phyloP scores from a whole-genome alignment of 345 rosid species.

The Rhodamnia argentea region DNA sequence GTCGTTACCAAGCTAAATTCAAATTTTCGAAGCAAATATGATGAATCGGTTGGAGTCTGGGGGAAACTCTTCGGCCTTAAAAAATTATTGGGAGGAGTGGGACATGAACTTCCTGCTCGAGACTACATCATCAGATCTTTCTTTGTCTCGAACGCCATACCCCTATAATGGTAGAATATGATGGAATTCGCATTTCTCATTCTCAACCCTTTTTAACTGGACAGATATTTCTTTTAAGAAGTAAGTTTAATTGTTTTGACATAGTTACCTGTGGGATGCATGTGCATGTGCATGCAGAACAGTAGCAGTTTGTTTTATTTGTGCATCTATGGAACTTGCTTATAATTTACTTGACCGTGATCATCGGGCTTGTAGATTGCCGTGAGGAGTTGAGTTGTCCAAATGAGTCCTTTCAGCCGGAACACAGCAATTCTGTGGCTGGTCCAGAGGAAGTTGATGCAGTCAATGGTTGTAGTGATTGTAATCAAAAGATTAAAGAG shows the following conservation, averaged over 20 bases:
- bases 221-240: neutral
- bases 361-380: conserved; percentile 12
- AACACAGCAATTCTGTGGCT: neutral
- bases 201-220: neutral
- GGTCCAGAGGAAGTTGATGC: conserved; percentile 2
- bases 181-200: neutral
- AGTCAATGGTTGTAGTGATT: neutral
- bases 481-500: neutral
- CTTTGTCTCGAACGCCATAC: no score
- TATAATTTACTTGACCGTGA: neutral
- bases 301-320: neutral
- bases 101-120: no score
- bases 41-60: no score
- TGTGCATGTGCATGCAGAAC: neutral
- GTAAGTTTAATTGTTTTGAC: neutral
- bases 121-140: no score
- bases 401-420: neutral
- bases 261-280: neutral
- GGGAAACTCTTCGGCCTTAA: no score
- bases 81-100: no score
- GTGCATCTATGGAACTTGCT: neutral
- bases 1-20: no score
- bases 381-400: conserved; percentile 1
- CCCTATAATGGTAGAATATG: no score
- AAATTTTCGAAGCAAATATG: no score